Percentiles rank a stretch among this genome's conserved stretches.
These are phyloP conservation scores for Pythium utonaiense DNA, from an alignment of 352 stramenopile species.

Conservation along the genomic window DNA sequence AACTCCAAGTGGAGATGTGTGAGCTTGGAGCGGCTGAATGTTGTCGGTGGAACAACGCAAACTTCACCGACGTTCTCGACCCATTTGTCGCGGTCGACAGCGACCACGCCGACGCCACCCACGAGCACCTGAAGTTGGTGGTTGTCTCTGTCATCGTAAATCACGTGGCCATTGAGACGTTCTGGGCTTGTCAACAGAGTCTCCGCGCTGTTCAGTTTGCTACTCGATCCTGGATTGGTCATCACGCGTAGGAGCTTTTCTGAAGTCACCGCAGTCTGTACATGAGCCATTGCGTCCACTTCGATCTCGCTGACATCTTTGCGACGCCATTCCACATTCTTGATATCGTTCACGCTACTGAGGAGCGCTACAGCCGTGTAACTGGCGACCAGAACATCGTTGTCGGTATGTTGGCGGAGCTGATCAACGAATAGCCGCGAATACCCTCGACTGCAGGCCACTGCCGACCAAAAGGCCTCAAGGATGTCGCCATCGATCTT, in stretches of 20 bases:
- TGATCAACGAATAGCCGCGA: conserved; percentile 7
- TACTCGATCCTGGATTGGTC: background rate
- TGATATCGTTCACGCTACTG: background rate
- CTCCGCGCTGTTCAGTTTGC: background rate
- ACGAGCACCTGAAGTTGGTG: conserved; percentile 26
- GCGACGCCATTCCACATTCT: background rate
- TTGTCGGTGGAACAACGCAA: background rate
- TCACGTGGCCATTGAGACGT: background rate
- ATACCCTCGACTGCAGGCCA: conserved; percentile 9
- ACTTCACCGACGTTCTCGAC: background rate
- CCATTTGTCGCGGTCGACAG: conserved; percentile 12
- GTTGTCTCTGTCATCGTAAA: background rate
- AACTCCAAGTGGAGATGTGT: background rate
- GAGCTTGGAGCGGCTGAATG: background rate
- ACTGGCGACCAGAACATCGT: background rate
- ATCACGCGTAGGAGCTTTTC: background rate
- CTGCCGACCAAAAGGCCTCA: conserved; percentile 9
- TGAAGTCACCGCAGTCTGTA: background rate
- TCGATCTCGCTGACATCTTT: background rate
- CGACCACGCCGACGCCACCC: conserved; percentile 24
- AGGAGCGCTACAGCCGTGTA: conserved; percentile 4
- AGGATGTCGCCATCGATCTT: background rate
- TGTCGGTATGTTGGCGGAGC: background rate
- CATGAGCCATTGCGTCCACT: background rate
- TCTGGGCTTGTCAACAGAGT: too few species aligned